These are phyloP conservation scores for Eucalyptus rudis DNA, from an alignment of 345 rosid genomes.

Conservation along the genomic window DNA sequence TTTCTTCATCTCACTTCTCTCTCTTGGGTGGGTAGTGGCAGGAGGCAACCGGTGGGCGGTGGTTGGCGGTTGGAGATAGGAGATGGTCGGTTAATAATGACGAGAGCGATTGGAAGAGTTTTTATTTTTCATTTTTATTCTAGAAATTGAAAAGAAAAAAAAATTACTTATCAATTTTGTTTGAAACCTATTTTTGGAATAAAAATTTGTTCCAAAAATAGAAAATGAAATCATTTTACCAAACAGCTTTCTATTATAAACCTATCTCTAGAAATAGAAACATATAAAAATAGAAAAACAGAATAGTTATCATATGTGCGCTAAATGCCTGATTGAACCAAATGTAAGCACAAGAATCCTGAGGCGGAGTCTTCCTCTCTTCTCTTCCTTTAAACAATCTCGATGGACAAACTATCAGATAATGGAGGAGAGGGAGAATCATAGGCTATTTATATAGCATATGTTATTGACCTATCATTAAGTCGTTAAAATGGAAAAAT, in stretches of 20 bases:
- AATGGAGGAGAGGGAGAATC: neutral
- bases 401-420: neutral
- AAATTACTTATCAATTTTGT: neutral
- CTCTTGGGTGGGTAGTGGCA: too few species aligned
- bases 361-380: neutral
- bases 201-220: too few species aligned
- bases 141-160: neutral
- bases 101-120: neutral
- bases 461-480: neutral
- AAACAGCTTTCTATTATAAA: too few species aligned
- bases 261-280: neutral
- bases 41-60: too few species aligned
- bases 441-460: neutral
- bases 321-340: neutral
- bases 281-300: too few species aligned
- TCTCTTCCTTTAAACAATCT: neutral
- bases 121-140: too few species aligned
- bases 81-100: neutral
- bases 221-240: too few species aligned
- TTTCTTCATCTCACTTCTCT: too few species aligned
- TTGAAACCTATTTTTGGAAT: neutral
- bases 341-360: neutral
- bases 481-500: too few species aligned
- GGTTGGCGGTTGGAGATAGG: rapidly evolving
- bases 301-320: too few species aligned